Evolutionary conservation across 2,329 filamentous ascomycete species (phyloP).

Genomic region (Aurifilum marmelostoma): DNA sequence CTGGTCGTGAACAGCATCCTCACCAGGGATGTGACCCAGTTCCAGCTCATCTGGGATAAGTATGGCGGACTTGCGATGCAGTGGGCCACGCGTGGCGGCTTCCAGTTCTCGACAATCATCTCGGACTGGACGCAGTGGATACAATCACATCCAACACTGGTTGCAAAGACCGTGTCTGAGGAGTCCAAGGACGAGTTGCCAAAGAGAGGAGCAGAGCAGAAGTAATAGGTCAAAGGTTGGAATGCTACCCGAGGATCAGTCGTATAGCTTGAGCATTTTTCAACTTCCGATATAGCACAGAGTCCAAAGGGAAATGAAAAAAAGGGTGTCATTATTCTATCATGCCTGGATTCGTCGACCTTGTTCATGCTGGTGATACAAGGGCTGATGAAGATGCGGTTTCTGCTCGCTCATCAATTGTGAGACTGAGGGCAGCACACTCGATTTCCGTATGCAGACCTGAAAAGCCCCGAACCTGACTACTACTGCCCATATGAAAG

Average conservation of each 20-base stretch:
- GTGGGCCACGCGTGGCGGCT: constrained; percentile 24
- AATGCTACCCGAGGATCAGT: no score
- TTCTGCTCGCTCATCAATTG: constrained; percentile 15
- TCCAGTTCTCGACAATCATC: constrained; percentile 59
- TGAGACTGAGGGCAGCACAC: neutral
- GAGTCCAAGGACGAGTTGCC: constrained; percentile 1
- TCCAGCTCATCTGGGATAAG: constrained; percentile 43
- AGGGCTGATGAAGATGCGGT: constrained; percentile 24
- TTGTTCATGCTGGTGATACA: constrained; percentile 31
- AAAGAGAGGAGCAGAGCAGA: neutral
- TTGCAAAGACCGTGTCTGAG: constrained; percentile 15
- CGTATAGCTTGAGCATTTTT: neutral
- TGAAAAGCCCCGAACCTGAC: neutral
- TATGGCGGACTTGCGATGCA: constrained; percentile 55
- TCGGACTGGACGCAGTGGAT: constrained; percentile 74
- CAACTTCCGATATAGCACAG: neutral
- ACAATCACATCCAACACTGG: constrained; percentile 24
- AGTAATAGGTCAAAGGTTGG: neutral
- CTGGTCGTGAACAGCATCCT: constrained; percentile 67
- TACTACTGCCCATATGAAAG: neutral
- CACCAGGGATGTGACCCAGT: constrained; percentile 44
- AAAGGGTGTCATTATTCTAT: constrained; percentile 32
- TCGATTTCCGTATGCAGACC: constrained; percentile 4
- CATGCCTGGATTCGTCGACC: constrained; percentile 28
- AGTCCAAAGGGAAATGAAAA: constrained; percentile 6